Evolutionary conservation across 2,329 filamentous ascomycete genomes (phyloP), one percentile per base, ranked within the genome.

Genomic region (Ilyonectria destructans): DNA sequence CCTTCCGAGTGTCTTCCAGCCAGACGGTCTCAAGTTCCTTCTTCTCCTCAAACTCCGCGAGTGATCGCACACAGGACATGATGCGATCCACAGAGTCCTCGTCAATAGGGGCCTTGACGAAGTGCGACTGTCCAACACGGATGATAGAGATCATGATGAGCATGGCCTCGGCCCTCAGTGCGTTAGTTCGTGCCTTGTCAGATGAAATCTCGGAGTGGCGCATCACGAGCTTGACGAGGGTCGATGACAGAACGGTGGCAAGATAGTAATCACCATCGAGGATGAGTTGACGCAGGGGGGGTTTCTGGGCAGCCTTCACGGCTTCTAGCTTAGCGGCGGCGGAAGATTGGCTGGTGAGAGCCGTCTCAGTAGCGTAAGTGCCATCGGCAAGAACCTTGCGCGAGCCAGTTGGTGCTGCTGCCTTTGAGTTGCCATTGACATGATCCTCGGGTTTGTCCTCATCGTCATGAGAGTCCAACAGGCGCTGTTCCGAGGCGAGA

Each of bases 111-210:
- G 94, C 93, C 85, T 98, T 98, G 78, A 97, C 96, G 75, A 99
- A 99, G 71, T 97, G 94, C n/a, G 96, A 98, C 83, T 99, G 96
- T 46, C 96, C 96, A 68, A 98, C 96, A 57, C 96, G 95, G 73
- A 99, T 94, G 74, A 99, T 97, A 6, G 96, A 98, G 75, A 99
- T 97, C 95, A 98, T 97, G 80, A 99, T 98, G 60, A 99, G 88
- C 96, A 99, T 99, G 51, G 96, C 96, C 82, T 99, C 96, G 4
- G 96, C 96, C 57, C 94, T 92, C 29, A 99, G 88, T 33, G 96
- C 95, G 76, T 99, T 99, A 33, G 96, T 98, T 45, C 96, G 92
- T 49, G 93, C 93, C 49, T 87, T 83, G 76, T 98, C 96, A 26
- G 92, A 86, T 1, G 96, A 98, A 68, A 98, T 95, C 79, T 98